phyloP scores from a whole-genome alignment of 164 flowering plant genomes.

The Aristolochia fimbriata region DNA sequence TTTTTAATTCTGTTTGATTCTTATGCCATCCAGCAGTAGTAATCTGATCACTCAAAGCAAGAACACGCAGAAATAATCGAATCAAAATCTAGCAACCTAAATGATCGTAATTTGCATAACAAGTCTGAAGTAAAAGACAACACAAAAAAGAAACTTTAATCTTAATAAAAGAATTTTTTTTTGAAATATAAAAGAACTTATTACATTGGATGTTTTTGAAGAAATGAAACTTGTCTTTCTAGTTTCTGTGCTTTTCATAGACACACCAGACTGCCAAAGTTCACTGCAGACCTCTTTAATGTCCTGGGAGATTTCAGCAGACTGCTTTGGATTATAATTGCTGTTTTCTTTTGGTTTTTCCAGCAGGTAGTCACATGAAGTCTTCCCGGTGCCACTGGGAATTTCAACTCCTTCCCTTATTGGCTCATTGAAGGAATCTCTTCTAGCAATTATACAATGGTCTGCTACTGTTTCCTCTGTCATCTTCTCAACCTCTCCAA shows the following conservation, averaged over 20 bases:
- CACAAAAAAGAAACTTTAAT: not conserved
- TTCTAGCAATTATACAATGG: no score
- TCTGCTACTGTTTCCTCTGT: not conserved
- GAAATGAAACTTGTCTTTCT: not conserved
- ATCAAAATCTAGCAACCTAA: not conserved
- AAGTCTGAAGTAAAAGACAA: no score
- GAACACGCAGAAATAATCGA: slow-evolving; percentile 9
- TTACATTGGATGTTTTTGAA: slow-evolving; percentile 1
- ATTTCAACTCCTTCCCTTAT: not conserved
- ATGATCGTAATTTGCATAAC: no score
- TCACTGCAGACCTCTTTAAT: not conserved
- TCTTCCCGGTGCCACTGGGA: slow-evolving; percentile 1
- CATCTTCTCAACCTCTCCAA: not conserved
- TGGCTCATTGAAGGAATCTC: not conserved
- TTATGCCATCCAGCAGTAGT: slow-evolving; percentile 4
- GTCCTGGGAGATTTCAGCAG: not conserved
- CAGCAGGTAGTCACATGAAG: slow-evolving; percentile 3
- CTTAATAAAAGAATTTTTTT: not conserved
- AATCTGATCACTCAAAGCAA: slow-evolving; percentile 3
- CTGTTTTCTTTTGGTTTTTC: slow-evolving; percentile 4
- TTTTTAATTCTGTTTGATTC: slow-evolving; percentile 5
- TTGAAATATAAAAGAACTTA: not conserved
- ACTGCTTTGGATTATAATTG: not conserved
- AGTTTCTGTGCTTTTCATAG: not conserved
- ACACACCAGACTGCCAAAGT: not conserved